Percentiles rank a stretch among this genome's conserved stretches.
These are phyloP conservation scores for Thielaviopsis populi DNA, from an alignment of 2,329 filamentous ascomycete species.

Conservation along the genomic window DNA sequence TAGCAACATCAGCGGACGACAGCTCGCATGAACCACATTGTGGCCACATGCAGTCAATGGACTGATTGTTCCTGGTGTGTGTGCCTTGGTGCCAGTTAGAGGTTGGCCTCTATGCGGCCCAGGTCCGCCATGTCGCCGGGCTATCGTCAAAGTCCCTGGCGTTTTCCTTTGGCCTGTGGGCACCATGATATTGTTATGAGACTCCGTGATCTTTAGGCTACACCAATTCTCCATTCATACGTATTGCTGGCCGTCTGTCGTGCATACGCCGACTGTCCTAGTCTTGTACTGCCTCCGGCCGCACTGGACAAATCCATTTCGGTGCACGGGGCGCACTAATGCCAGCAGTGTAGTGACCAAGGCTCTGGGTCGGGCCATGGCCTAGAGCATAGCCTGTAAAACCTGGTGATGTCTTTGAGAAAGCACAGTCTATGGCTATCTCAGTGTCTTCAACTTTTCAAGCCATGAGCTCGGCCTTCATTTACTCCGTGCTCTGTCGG, in stretches of 20 bases:
- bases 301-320: background rate
- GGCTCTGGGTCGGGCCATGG: background rate
- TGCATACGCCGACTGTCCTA: background rate
- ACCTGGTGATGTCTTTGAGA: too few species aligned
- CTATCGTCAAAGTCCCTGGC: too few species aligned
- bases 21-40: background rate
- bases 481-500: background rate
- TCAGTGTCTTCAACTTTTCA: too few species aligned
- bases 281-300: background rate
- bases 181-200: too few species aligned
- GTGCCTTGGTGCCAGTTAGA: background rate
- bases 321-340: background rate
- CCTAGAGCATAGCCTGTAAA: background rate
- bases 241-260: too few species aligned
- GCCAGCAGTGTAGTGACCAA: background rate
- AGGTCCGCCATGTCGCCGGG: background rate
- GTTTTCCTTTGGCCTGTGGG: too few species aligned
- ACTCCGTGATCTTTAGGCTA: too few species aligned
- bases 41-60: background rate
- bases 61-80: too few species aligned
- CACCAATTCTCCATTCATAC: too few species aligned
- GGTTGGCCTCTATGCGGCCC: background rate
- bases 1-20: background rate
- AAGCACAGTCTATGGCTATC: too few species aligned
- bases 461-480: too few species aligned